Base-by-base conservation (phyloP, 2,329 filamentous ascomycete species). In the Pezicula radicicola region DNA sequence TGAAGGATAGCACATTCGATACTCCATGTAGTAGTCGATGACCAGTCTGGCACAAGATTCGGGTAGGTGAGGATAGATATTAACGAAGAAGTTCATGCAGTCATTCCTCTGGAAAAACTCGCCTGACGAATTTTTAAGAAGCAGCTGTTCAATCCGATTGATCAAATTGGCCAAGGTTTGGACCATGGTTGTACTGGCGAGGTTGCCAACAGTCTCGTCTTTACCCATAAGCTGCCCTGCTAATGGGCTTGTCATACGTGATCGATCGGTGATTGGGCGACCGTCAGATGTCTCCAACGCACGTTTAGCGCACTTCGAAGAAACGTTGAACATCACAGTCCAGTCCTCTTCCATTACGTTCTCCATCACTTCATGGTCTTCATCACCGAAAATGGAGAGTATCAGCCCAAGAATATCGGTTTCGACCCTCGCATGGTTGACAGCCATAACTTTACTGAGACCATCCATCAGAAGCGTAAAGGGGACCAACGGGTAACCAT, bases 1-100 rank as follows among this genome's bases (percentile, higher is more conserved):
- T 0, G 87, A 88, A 2, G 88, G 88, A 42, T 85, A 87, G 60
- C 88, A 88, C 60, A 83, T 85, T 43, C 85, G 77, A 57, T 87
- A 86, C 49, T 88, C 81, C 50, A 79, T 78, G 57, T 86, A 88
- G 63, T 89, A 83, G 42, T 83, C 78, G 41, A 91, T 76, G 21
- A 90, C 78, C 10, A 86, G 72, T 44, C 78, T 78, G 2, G 80
- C 84, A 8, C 83, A 80, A 4, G 80, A 78, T 62, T 91, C 84
- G 6, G 84, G 83, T 8, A 91, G 75, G 35, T 82, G 76, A 15
- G 73, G 70, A 50, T 85, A 80, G 15, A 89, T 77, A 21, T 77
- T 73, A 28, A 81, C 75, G 55, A 91, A 84, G 60, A 91, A 87
- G 18, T 77, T 72, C 67, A 91, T 80, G 48, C 88, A 83, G 16